phyloP scores from a whole-genome alignment of 2,329 filamentous ascomycete species.

The Penicillium sp. region DNA sequence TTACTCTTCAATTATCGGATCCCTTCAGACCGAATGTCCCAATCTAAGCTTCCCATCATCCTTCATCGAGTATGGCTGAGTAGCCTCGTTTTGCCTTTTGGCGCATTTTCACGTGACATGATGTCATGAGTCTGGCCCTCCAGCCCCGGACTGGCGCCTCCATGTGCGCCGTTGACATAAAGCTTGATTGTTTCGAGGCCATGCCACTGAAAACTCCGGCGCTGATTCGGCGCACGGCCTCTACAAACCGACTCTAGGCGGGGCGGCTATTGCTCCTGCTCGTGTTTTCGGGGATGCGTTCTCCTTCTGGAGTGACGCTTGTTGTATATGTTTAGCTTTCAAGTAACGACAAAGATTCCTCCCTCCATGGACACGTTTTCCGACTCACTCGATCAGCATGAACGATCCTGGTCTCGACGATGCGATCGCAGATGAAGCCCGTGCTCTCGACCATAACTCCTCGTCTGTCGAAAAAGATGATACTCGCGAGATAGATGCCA shows the following conservation, averaged over 20 bases:
- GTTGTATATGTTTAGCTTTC: neutral
- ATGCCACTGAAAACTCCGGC: conserved; percentile 3
- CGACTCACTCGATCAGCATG: conserved; percentile 26
- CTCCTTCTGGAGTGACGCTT: neutral
- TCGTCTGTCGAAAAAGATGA: conserved; percentile 31
- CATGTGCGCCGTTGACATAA: conserved; percentile 5
- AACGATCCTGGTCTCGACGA: conserved; percentile 51
- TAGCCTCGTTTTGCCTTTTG: neutral
- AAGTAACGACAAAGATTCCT: neutral
- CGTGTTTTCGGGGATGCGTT: neutral
- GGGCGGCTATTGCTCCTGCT: too few relatives aligned
- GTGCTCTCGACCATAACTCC: conserved; percentile 37
- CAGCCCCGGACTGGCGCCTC: neutral
- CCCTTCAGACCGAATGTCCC: too few relatives aligned
- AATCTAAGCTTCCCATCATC: too few relatives aligned
- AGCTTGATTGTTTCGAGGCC: conserved; percentile 12
- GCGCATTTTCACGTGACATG: conserved; percentile 13
- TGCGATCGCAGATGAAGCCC: conserved; percentile 43
- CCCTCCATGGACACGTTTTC: neutral
- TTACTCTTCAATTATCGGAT: too few relatives aligned
- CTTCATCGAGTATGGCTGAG: too few relatives aligned
- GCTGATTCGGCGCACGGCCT: neutral
- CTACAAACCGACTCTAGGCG: neutral
- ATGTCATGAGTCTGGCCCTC: conserved; percentile 3
- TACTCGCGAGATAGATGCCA: conserved; percentile 28